Conservation (phyloP, 371 early-diverging fungal genomes). For the Mycotypha africana region DNA sequence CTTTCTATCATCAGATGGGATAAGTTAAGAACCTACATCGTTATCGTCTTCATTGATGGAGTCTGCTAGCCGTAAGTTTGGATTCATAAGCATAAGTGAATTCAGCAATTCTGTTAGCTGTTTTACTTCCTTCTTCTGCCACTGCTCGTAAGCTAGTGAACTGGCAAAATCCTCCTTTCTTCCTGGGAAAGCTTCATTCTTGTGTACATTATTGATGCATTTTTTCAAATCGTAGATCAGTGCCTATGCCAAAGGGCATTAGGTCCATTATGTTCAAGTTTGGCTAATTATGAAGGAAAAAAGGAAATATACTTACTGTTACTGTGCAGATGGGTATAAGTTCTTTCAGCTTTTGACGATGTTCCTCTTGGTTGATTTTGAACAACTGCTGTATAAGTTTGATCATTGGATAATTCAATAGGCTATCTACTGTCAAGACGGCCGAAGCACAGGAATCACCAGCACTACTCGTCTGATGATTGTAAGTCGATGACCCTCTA, state of each 20-base stretch:
- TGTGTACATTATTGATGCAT: slow-evolving; percentile 25
- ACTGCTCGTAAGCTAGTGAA: slow-evolving; percentile 19
- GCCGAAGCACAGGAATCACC: too few species aligned
- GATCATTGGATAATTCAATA: slow-evolving; percentile 19
- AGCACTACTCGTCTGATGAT: too few species aligned
- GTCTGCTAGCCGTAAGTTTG: slow-evolving; percentile 11
- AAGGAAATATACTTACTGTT: slow-evolving; percentile 17
- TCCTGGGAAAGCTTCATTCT: slow-evolving; percentile 19
- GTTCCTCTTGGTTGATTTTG: slow-evolving; percentile 16
- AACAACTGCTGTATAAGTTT: slow-evolving; percentile 21
- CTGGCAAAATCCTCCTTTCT: slow-evolving; percentile 21
- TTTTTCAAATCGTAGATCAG: slow-evolving; percentile 24
- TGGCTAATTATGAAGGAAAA: background rate
- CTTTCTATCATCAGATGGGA: too few species aligned
- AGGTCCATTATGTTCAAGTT: background rate
- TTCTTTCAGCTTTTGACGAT: slow-evolving; percentile 15
- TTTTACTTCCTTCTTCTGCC: slow-evolving; percentile 27
- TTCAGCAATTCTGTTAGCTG: slow-evolving; percentile 26
- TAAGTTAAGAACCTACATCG: too few species aligned
- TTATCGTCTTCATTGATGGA: slow-evolving; percentile 16
- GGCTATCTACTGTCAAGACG: too few species aligned
- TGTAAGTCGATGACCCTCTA: too few species aligned
- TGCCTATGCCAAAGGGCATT: too few species aligned
- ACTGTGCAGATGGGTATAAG: slow-evolving; percentile 22
- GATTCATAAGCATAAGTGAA: slow-evolving; percentile 22